Percentiles rank a stretch among this genome's conserved stretches.
Evolutionary conservation across 331 rosid genomes (phyloP).

Genomic region (Arachis monticola): DNA sequence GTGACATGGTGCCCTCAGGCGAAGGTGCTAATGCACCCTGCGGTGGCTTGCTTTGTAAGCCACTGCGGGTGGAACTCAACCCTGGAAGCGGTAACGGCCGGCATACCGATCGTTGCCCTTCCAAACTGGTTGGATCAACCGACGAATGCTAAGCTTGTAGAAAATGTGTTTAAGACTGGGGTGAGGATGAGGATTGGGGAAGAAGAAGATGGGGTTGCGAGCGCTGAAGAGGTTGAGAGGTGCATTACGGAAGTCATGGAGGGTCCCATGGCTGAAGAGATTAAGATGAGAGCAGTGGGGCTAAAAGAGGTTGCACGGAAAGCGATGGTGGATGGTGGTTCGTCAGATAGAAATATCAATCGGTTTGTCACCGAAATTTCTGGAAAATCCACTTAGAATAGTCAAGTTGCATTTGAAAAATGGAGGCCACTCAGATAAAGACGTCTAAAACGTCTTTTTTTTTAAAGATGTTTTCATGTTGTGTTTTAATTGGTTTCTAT

Average conservation of each 20-base stretch:
- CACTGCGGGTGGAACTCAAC: constrained; percentile 59
- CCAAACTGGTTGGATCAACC: constrained; percentile 58
- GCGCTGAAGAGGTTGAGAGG: constrained; percentile 46
- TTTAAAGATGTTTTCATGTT: too few relatives aligned
- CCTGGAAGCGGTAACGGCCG: constrained; percentile 41
- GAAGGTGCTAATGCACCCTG: constrained; percentile 53
- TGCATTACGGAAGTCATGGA: constrained; percentile 49
- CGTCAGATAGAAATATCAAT: constrained; percentile 41
- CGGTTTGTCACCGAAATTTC: constrained; percentile 35
- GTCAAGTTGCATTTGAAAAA: background rate
- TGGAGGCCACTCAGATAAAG: too few relatives aligned
- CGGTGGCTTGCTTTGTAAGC: constrained; percentile 56
- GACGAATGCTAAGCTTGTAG: constrained; percentile 46
- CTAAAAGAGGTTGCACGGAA: constrained; percentile 40
- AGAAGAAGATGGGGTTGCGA: constrained; percentile 43
- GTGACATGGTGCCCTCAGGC: constrained; percentile 58
- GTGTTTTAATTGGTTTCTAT: too few relatives aligned
- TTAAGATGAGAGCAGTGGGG: constrained; percentile 39
- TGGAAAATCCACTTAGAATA: background rate
- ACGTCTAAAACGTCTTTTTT: too few relatives aligned
- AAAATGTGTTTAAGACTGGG: constrained; percentile 44
- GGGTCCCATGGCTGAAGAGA: constrained; percentile 36
- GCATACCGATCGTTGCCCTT: constrained; percentile 51
- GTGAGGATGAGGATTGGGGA: constrained; percentile 42
- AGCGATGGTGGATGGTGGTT: constrained; percentile 45